Evolutionary conservation across 2,329 filamentous ascomycete genomes (phyloP).

Genomic region (Biscogniauxia mediterranea): DNA sequence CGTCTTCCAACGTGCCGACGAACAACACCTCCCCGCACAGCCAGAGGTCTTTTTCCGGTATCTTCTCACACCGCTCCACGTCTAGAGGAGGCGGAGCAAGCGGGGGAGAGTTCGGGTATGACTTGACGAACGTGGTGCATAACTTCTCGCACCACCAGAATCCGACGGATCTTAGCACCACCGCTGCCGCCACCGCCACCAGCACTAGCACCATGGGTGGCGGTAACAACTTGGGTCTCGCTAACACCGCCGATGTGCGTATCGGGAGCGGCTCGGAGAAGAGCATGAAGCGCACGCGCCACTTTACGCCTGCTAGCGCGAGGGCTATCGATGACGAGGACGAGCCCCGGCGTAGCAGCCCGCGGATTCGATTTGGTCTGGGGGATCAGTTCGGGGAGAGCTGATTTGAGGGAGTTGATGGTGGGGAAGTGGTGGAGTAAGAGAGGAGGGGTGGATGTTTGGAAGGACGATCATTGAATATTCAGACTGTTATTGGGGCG

Average conservation of each 20-base stretch:
- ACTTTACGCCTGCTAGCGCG: conserved; percentile 46
- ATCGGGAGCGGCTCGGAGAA: conserved; percentile 31
- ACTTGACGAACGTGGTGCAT: conserved; percentile 28
- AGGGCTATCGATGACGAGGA: conserved; percentile 49
- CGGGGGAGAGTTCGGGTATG: conserved; percentile 29
- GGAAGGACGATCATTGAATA: too few species aligned
- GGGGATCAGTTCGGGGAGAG: conserved; percentile 17
- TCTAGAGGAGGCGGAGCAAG: conserved; percentile 22
- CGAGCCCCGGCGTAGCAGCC: conserved; percentile 40
- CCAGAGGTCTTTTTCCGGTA: conserved; percentile 30
- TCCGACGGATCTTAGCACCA: too few species aligned
- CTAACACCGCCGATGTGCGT: conserved; percentile 10
- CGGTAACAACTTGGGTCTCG: not conserved
- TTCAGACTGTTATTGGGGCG: too few species aligned
- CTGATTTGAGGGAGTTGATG: not conserved
- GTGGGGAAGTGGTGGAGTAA: too few species aligned
- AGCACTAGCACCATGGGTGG: too few species aligned
- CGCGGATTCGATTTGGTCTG: conserved; percentile 25
- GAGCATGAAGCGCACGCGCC: conserved; percentile 44
- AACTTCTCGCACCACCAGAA: conserved; percentile 16
- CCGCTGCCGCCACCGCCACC: too few species aligned
- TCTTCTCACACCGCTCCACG: conserved; percentile 27
- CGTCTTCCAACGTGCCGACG: conserved; percentile 3
- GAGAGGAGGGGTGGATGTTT: too few species aligned
- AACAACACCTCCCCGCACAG: conserved; percentile 30